Percentiles rank a stretch among this genome's conserved stretches.
These are phyloP conservation scores for Chaetothyriales sp. DNA, from an alignment of 2,329 filamentous ascomycete species.

Conservation along the genomic window DNA sequence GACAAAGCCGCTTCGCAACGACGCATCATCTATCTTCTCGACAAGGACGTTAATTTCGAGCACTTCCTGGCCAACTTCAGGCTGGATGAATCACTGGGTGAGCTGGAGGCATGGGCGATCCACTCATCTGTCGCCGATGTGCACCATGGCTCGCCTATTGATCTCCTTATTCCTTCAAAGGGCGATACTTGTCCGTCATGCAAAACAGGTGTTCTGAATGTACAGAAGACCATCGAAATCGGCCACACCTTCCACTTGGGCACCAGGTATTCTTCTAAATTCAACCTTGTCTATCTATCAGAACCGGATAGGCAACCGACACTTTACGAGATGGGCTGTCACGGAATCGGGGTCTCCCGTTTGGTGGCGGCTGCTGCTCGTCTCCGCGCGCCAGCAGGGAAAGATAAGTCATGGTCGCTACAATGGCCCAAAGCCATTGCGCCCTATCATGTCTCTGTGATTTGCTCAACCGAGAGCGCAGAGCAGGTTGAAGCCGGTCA, in stretches of 20 bases:
- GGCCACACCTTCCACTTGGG: constrained; percentile 93
- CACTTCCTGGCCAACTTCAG: neutral
- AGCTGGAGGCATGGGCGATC: constrained; percentile 6
- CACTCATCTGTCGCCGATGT: neutral
- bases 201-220: constrained; percentile 42
- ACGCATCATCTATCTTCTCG: constrained; percentile 11
- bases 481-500: constrained; percentile 30
- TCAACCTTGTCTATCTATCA: constrained; percentile 43
- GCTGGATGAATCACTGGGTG: neutral
- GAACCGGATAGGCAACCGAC: constrained; percentile 26
- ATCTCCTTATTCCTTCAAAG: constrained; percentile 48
- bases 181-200: constrained; percentile 66
- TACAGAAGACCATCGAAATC: constrained; percentile 67
- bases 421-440: constrained; percentile 71
- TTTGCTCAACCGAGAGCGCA: constrained; percentile 37
- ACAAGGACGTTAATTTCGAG: constrained; percentile 5
- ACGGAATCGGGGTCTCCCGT: constrained; percentile 84
- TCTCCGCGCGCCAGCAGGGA: constrained; percentile 52
- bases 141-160: neutral
- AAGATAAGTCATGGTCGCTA: constrained; percentile 40
- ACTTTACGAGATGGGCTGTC: constrained; percentile 83
- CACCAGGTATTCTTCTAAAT: constrained; percentile 65
- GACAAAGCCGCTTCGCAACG: neutral
- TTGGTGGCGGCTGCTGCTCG: constrained; percentile 78
- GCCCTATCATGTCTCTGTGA: constrained; percentile 61